Base-by-base conservation (phyloP, 116 monocot genomes). In the Papilionanthe hybrid region DNA sequence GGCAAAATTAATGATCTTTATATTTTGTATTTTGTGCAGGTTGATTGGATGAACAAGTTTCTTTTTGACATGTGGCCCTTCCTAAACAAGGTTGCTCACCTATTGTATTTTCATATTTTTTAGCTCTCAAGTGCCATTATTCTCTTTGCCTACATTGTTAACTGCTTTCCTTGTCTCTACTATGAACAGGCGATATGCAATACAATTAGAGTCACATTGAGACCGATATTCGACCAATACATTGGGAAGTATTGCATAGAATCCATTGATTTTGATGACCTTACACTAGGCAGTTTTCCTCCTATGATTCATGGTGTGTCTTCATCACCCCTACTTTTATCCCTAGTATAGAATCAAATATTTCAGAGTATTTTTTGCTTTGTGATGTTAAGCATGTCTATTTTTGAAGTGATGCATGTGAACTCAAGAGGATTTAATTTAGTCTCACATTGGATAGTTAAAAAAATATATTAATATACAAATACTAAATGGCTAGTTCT, bases 21-120 rank as follows among this genome's bases (percentile, higher is more conserved):
- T 65, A 20, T 19, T 43, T 37, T 74, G 65, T 29, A 53, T n/a
- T 67, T 83, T 87, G 71, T 85, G 72, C 93, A 96, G 96, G 93
- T 96, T 82, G 96, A 96, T 27, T 96, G 96, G 93, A 47, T 96
- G 81, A 96, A 96, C 68, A 89, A 82, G 78, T 88, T 93, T 82
- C 22, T 91, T 32, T 60, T 22, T 78, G 80, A 91, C 66, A 88
- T 96, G 87, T 96, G 96, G 96, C 96, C 93, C 48, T 93, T 83
- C 80, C 78, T 96, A 48, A 90, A 96, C 81, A 92, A 93, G 96
- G 96, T 95, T 75, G 32, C 76, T 78, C 43, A 45, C 71, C 72
- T 12, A 49, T 75, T 42, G 37, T 29, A n/a, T 15, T 44, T 66
- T 49, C 56, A 18, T 41, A 43, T 23, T 83, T 37, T 71, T 37